Percentiles rank a stretch among this genome's conserved stretches.
Conservation (phyloP, 1,139 yeast species). For the Taphrina flavorubra region DNA sequence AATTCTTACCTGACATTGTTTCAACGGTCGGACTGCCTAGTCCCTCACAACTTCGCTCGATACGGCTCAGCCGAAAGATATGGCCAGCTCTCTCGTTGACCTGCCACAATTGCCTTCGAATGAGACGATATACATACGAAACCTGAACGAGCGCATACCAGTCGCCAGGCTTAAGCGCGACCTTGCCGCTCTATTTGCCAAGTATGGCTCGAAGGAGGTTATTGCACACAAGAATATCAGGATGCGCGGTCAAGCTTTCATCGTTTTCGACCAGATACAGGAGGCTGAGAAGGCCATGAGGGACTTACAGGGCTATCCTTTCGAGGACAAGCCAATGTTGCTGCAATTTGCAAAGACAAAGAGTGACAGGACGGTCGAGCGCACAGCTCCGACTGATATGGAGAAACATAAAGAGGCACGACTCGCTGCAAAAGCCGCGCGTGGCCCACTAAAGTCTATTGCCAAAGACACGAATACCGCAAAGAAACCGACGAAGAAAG, state of each 20-base stretch:
- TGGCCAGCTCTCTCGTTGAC: slow-evolving; percentile 11
- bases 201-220: slow-evolving; percentile 61
- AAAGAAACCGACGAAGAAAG: slow-evolving; percentile 47
- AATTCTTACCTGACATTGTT: no score
- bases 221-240: slow-evolving; percentile 66
- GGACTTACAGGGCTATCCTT: slow-evolving; percentile 55
- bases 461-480: slow-evolving; percentile 46
- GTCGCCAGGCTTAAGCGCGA: slow-evolving; percentile 58
- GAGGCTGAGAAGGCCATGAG: slow-evolving; percentile 61
- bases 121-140: slow-evolving; percentile 61
- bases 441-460: slow-evolving; percentile 46
- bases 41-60: no score
- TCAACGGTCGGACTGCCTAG: no score
- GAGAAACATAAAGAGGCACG: slow-evolving; percentile 34
- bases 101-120: slow-evolving; percentile 20
- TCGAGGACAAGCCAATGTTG: slow-evolving; percentile 64
- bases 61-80: not conserved
- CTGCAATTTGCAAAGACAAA: slow-evolving; percentile 56
- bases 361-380: slow-evolving; percentile 57
- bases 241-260: slow-evolving; percentile 85
- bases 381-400: slow-evolving; percentile 49
- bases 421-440: slow-evolving; percentile 47
- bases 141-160: slow-evolving; percentile 73
- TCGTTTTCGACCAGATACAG: slow-evolving; percentile 61
- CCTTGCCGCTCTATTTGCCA: slow-evolving; percentile 56